Conservation (phyloP, 257 asterid species). For the Phtheirospermum japonicum region DNA sequence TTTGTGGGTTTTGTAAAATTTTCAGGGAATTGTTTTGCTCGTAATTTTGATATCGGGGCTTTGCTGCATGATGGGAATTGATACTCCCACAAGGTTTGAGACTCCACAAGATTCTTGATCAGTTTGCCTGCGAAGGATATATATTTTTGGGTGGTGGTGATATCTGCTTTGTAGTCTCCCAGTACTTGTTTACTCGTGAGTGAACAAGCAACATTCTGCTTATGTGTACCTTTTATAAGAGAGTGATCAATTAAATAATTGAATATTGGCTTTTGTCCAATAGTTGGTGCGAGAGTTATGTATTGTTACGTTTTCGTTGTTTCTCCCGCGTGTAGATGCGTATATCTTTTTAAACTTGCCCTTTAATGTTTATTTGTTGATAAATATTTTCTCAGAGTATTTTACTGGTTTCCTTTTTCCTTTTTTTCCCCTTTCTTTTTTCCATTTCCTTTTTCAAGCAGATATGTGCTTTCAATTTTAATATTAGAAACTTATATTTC, state of each 20-base stretch:
- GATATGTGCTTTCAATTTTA: neutral
- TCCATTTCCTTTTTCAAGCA: neutral
- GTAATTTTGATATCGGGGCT: slow-evolving; percentile 90
- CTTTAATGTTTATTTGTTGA: neutral
- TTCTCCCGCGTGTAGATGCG: slow-evolving; percentile 13
- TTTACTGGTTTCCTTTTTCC: neutral
- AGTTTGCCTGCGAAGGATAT: slow-evolving; percentile 18
- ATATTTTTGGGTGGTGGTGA: slow-evolving; percentile 24
- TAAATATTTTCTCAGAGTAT: neutral
- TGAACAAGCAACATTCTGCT: too few relatives aligned
- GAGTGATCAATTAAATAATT: slow-evolving; percentile 31
- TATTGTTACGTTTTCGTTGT: slow-evolving; percentile 22
- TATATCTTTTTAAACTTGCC: slow-evolving; percentile 16
- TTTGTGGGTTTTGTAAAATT: slow-evolving; percentile 19
- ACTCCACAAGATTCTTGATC: slow-evolving; percentile 76
- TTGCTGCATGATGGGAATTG: slow-evolving; percentile 98
- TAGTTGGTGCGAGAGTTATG: slow-evolving; percentile 7
- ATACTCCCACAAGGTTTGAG: slow-evolving; percentile 96
- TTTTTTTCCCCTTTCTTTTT: too few relatives aligned
- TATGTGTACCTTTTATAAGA: slow-evolving; percentile 17
- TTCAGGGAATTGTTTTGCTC: slow-evolving; percentile 87
- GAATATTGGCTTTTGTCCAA: slow-evolving; percentile 25
- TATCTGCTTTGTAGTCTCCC: slow-evolving; percentile 25
- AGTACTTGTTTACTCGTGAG: slow-evolving; percentile 19
- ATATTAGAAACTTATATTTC: neutral